Evolutionary conservation across 2,329 filamentous ascomycete genomes (phyloP), one percentile per base, ranked within the genome.

Genomic region (Fusarium fujikuroi): DNA sequence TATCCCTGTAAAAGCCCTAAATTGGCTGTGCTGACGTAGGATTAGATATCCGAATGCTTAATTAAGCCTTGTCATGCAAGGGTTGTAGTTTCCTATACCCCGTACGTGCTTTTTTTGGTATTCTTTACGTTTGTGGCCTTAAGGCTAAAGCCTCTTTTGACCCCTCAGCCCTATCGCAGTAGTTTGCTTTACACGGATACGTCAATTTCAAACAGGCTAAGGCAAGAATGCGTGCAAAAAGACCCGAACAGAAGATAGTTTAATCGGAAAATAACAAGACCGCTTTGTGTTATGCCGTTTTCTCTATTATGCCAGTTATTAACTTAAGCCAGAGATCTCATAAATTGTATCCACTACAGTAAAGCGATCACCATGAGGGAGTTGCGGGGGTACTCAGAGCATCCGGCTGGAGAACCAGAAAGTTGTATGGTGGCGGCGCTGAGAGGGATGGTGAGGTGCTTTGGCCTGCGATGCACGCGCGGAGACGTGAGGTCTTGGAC

Each of bases 371-470:
- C 4, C 12, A 12, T 0, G 32, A 32, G 32, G 32, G 12, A 5
- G 12, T 14, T 32, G 5, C 3, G 32, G 11, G 5, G 11, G 32
- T 32, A 4, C 32, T 32, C 32, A 9, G 2, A 10, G 9, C 4
- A 23, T 25, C 8, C 0, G 7, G 16, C 1, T 23, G 8, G n/a
- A 25, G 16, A 3, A 15, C 9, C 2, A 10, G 8, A 23, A 23
- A 3, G 4, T 5, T 36, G 1, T 4, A 15, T 0, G 3, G 11
- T 9, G 5, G n/a, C 8, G 11, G 8, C 16, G n/a, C 15, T 23
- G 21, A 0, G 21, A 36, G 7, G 30, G 2, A 7, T 7, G 0
- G 14, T 18, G 16, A 23, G 16, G 11, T 19, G 15, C 2, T 10
- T 25, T 18, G 19, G 16, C 3, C 30, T 34, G 16, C 0, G 7